A percentile compares a stretch with the other conserved stretches of the same genome.
phyloP scores from a whole-genome alignment of 2,329 filamentous ascomycete species.

The Exophiala sp. region DNA sequence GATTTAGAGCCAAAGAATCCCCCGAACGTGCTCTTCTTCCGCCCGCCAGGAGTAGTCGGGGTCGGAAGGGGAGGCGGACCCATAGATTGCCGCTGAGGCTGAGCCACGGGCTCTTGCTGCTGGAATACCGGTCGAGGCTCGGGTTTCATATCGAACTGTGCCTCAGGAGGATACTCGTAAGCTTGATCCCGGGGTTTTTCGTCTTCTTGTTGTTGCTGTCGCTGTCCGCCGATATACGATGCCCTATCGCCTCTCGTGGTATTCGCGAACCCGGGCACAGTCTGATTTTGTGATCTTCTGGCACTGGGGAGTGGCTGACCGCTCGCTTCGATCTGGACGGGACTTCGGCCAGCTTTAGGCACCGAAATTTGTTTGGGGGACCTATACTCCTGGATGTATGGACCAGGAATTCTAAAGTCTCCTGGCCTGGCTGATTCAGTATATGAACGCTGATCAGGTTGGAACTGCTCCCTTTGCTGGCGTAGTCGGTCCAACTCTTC shows the following conservation, averaged over 20 bases:
- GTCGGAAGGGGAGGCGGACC: constrained; percentile 4
- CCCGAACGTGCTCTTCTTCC: constrained; percentile 20
- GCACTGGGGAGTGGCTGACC: constrained; percentile 18
- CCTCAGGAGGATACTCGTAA: background rate
- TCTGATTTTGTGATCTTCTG: constrained; percentile 6
- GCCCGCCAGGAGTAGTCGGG: background rate
- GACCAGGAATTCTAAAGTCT: constrained; percentile 28
- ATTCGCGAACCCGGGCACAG: too few species aligned
- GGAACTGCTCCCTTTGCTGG: constrained; percentile 11
- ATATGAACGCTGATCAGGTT: background rate
- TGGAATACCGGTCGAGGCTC: background rate
- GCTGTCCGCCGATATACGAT: background rate
- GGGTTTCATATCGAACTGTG: constrained; percentile 13
- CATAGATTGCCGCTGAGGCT: constrained; percentile 13
- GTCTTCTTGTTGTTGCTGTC: background rate
- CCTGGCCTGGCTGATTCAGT: constrained; percentile 7
- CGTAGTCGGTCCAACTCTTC: constrained; percentile 14
- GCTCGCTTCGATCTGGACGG: constrained; percentile 14
- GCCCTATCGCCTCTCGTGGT: background rate
- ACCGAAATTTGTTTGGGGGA: constrained; percentile 22
- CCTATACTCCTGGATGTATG: constrained; percentile 27
- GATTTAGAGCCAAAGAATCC: constrained; percentile 19
- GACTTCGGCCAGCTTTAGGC: constrained; percentile 16
- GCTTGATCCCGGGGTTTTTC: background rate
- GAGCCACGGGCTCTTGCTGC: background rate